phyloP scores from a whole-genome alignment of 225 moss, liverwort and hornwort species.

The Pseudisothecium myosuroides region DNA sequence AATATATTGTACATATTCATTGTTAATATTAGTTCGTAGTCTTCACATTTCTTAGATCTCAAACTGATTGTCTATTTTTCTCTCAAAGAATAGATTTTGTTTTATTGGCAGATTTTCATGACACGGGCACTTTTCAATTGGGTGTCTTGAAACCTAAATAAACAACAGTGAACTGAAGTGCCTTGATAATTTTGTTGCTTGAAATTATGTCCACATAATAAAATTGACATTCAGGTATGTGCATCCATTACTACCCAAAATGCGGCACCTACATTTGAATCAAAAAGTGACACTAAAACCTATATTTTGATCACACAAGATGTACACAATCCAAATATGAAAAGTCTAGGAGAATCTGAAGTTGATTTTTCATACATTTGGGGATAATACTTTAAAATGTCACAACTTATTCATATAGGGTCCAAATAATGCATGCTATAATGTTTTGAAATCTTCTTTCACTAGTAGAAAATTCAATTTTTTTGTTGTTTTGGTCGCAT shows the following conservation, averaged over 20 bases:
- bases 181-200: no score
- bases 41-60: no score
- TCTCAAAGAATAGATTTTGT: no score
- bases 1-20: no score
- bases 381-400: background rate
- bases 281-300: rapidly evolving
- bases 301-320: background rate
- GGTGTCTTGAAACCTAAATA: background rate
- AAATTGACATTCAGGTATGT: background rate
- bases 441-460: background rate
- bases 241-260: rapidly evolving
- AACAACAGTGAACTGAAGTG: background rate
- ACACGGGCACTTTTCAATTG: background rate
- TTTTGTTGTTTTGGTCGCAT: no score
- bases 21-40: no score
- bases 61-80: no score
- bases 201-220: rapidly evolving
- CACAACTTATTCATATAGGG: background rate
- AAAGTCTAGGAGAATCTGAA: rapidly evolving
- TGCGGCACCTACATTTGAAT: background rate
- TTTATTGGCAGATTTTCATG: background rate
- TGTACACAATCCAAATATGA: rapidly evolving
- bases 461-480: no score
- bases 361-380: rapidly evolving
- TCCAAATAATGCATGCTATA: background rate